Evolutionary conservation across 1,284 basidiomycete species (phyloP), one percentile per base, ranked within the genome.

Genomic region (Leccinum pachyderme): DNA sequence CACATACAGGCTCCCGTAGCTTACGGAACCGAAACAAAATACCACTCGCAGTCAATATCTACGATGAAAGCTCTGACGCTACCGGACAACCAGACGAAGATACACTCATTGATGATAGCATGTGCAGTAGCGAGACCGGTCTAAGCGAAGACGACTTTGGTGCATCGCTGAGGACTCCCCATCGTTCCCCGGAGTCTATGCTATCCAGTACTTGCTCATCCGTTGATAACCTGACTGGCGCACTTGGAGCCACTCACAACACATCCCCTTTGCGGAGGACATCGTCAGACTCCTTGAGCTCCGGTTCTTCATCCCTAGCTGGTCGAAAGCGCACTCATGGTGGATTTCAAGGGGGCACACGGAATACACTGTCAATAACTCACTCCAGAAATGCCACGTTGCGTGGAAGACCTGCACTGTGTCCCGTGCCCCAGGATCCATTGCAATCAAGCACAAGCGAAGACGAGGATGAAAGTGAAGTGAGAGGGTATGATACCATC

Each of bases 81-180:
- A 52, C 54, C 46, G 55, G 25, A 45, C 56, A 56, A 33, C 52
- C n/a, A 8, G 60, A 59, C 22, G 70, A 70, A 48, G 65, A 63
- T 35, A 56, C 63, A 28, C 52, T 57, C 12, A 49, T 57, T 7
- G 65, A 63, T 39, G 59, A 65, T 15, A 61, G 65, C 39, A 60
- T 65, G 61, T 65, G 66, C 45, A 59, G 60, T 45, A 65, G 59
- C 25, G 63, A 73, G 45, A 58, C 61, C 25, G 65, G 62, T 47
- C 63, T 73, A 29, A 62, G 62, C 41, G 65, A 77, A 33, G 84
- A 87, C 56, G 79, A 80, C 51, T 86, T 87, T 61, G 77, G 88
- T 55, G 72, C 81, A 33, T 89, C 87, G 0, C 72, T 89, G 56
- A 80, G 76, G 54, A 89, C 87, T 6, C 87, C 87, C 9, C 64